Evolutionary conservation across 345 rosid genomes (phyloP).

Genomic region (Salix brachista): DNA sequence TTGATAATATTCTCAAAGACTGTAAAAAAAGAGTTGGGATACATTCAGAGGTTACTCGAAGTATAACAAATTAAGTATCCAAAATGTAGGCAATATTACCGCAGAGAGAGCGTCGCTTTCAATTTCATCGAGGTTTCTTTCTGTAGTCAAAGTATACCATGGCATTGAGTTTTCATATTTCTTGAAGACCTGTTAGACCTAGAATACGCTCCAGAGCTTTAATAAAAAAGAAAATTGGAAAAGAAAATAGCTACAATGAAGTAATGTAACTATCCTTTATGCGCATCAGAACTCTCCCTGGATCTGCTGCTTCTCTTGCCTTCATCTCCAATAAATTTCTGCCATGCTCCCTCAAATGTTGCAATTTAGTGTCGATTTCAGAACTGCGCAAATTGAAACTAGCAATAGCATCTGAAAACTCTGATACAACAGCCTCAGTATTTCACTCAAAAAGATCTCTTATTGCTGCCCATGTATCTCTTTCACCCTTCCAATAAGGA

Average conservation of each 20-base stretch:
- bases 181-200: too few relatives aligned
- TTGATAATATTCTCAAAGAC: too few relatives aligned
- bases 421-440: slow-evolving; percentile 37
- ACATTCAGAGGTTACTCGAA: too few relatives aligned
- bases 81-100: too few relatives aligned
- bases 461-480: slow-evolving; percentile 64
- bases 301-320: slow-evolving; percentile 60
- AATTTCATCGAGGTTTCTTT: too few relatives aligned
- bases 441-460: slow-evolving; percentile 58
- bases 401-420: slow-evolving; percentile 33
- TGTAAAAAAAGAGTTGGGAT: too few relatives aligned
- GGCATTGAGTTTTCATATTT: too few relatives aligned
- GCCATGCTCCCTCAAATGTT: slow-evolving; percentile 45
- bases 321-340: slow-evolving; percentile 57
- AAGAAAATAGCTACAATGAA: background rate
- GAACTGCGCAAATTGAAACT: slow-evolving; percentile 56
- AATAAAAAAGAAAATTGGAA: background rate
- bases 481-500: slow-evolving; percentile 56
- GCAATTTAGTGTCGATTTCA: slow-evolving; percentile 41
- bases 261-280: slow-evolving; percentile 62
- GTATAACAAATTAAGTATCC: too few relatives aligned
- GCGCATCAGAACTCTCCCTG: slow-evolving; percentile 52
- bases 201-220: slow-evolving; percentile 1
- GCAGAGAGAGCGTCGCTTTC: too few relatives aligned
- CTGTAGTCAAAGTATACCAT: too few relatives aligned